phyloP scores from a whole-genome alignment of 2,329 filamentous ascomycete genomes.

The Clathrospora elynae region DNA sequence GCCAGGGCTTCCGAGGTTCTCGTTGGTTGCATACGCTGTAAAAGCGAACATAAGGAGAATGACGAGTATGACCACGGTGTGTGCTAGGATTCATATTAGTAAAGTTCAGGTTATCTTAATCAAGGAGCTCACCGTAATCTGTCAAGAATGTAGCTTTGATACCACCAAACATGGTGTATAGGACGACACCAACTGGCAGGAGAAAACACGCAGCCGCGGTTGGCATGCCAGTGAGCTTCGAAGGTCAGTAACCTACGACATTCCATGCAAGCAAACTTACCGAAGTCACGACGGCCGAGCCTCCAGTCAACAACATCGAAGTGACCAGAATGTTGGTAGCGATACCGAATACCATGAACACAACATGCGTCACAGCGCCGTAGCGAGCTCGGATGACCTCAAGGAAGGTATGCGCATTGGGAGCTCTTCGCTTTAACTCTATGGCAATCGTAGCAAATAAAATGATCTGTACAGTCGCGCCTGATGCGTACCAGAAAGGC shows the following conservation, averaged over 20 bases:
- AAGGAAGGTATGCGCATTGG: conserved; percentile 83
- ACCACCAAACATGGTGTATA: conserved; percentile 76
- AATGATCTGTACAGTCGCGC: conserved; percentile 63
- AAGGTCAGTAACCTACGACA: conserved; percentile 49
- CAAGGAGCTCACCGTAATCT: conserved; percentile 60
- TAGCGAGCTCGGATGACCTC: conserved; percentile 84
- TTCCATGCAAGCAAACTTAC: conserved; percentile 14
- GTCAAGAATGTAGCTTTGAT: conserved; percentile 76
- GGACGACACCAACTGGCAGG: conserved; percentile 76
- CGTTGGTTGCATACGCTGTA: conserved; percentile 76
- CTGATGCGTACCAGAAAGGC: conserved; percentile 69
- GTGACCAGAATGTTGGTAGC: conserved; percentile 85
- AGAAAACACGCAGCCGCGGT: conserved; percentile 84
- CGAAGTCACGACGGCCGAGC: conserved; percentile 66
- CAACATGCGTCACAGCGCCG: conserved; percentile 71
- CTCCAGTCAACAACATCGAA: conserved; percentile 85
- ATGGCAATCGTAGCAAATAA: conserved; percentile 90
- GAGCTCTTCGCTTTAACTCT: conserved; percentile 82
- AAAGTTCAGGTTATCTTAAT: background rate
- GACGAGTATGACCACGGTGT: conserved; percentile 82
- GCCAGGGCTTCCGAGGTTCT: conserved; percentile 72
- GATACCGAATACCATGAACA: conserved; percentile 81
- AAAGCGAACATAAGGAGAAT: conserved; percentile 87
- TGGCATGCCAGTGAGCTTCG: conserved; percentile 71
- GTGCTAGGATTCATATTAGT: conserved; percentile 53